phyloP scores from a whole-genome alignment of 805 yeast genomes.

The Hanseniaspora valbyensis region DNA sequence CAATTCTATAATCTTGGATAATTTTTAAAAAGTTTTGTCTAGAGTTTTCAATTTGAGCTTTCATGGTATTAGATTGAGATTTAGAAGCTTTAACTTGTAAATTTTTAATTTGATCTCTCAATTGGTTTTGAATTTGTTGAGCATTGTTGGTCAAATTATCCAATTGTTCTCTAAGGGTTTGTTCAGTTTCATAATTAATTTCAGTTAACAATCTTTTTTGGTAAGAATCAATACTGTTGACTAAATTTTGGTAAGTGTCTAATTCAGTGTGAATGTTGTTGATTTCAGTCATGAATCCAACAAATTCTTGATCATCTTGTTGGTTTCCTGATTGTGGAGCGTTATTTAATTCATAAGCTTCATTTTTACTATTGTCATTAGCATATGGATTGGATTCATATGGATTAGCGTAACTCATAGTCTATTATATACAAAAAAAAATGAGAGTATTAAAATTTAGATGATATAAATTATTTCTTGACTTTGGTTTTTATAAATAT shows the following conservation, averaged over 20 bases:
- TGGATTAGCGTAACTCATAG: conserved; percentile 29
- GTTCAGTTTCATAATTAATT: conserved; percentile 59
- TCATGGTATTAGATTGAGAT: conserved; percentile 75
- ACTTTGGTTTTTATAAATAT: conserved; percentile 5
- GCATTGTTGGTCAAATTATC: conserved; percentile 72
- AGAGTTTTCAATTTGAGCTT: conserved; percentile 61
- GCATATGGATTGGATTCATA: conserved; percentile 23
- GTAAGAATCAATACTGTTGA: conserved; percentile 56
- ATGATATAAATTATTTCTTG: too few species aligned
- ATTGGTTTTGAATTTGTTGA: conserved; percentile 58
- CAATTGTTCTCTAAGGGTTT: conserved; percentile 58
- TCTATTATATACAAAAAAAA: too few species aligned
- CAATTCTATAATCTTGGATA: conserved; percentile 75
- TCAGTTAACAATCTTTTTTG: conserved; percentile 65
- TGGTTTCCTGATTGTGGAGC: conserved; percentile 14
- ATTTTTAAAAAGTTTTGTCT: conserved; percentile 75
- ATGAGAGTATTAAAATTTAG: too few species aligned
- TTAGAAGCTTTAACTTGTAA: conserved; percentile 59
- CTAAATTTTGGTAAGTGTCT: conserved; percentile 56
- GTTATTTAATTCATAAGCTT: conserved; percentile 13
- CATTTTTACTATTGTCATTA: conserved; percentile 16
- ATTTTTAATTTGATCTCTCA: conserved; percentile 65
- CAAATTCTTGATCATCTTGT: conserved; percentile 36
- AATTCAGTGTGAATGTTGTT: conserved; percentile 58
- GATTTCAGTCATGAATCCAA: conserved; percentile 57